Conservation (phyloP, 495 filamentous ascomycete species). For the Poronia punctata region DNA sequence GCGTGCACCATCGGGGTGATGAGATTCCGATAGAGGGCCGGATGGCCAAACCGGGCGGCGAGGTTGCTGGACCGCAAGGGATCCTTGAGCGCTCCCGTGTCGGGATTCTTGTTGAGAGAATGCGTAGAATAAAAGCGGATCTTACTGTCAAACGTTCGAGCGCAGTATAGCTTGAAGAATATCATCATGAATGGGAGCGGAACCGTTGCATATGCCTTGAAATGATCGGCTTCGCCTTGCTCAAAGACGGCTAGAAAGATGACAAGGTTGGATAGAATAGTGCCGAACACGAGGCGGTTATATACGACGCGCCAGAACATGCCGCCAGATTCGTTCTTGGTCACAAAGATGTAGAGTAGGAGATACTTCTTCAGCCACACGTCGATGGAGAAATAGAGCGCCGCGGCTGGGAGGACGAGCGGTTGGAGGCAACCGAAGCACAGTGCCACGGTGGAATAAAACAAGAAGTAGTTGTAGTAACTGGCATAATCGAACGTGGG, state of each 20-base stretch:
- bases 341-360: conserved; percentile 88
- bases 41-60: conserved; percentile 78
- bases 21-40: conserved; percentile 79
- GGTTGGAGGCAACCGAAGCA: conserved; percentile 85
- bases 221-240: conserved; percentile 42
- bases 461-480: conserved; percentile 96
- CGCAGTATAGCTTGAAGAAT: conserved; percentile 83
- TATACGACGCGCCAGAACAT: conserved; percentile 84
- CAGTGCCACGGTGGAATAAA: conserved; percentile 83
- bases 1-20: conserved; percentile 95
- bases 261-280: conserved; percentile 70
- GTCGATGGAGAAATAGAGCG: conserved; percentile 84
- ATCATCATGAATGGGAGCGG: conserved; percentile 78
- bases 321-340: conserved; percentile 94
- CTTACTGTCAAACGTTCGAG: conserved; percentile 63
- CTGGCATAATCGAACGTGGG: conserved; percentile 89
- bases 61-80: conserved; percentile 59
- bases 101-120: conserved; percentile 46
- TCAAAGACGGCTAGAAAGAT: conserved; percentile 68
- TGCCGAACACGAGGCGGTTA: conserved; percentile 84
- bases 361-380: conserved; percentile 91
- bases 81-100: conserved; percentile 36
- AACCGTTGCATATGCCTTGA: conserved; percentile 56
- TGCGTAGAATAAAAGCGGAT: conserved; percentile 67
- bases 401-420: conserved; percentile 80